Conservation (phyloP, 768 basidiomycete species). For the Suillus weaverae region DNA sequence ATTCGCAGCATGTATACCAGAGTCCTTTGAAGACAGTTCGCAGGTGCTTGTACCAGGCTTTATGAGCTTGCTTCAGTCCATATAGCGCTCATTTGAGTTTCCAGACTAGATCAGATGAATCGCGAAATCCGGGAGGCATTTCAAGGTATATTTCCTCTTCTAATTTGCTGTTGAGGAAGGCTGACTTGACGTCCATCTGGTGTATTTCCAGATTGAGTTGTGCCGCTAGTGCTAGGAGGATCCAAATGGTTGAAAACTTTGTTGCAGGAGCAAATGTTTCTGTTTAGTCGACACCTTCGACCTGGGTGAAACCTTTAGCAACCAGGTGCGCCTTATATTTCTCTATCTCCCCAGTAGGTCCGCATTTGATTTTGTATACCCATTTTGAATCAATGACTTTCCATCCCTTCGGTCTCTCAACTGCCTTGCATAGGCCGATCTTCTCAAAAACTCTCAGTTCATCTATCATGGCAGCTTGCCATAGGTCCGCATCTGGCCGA, state of each 20-base stretch:
- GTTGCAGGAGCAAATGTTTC: conserved; percentile 33
- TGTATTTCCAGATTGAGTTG: conserved; percentile 14
- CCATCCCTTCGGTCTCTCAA: neutral
- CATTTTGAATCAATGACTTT: neutral
- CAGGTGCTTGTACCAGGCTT: conserved; percentile 4
- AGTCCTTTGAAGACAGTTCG: neutral
- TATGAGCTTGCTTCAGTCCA: conserved; percentile 8
- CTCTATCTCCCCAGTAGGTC: conserved; percentile 26
- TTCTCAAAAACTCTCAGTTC: neutral
- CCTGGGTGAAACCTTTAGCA: conserved; percentile 34
- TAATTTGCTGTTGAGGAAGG: conserved; percentile 23
- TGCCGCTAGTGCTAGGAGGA: conserved; percentile 14
- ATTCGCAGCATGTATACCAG: neutral
- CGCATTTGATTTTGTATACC: neutral
- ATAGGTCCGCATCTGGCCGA: conserved; percentile 3
- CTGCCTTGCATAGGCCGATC: conserved; percentile 3
- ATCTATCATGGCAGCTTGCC: neutral
- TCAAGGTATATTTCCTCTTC: conserved; percentile 30
- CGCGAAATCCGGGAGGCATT: conserved; percentile 16
- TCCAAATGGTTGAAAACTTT: conserved; percentile 20
- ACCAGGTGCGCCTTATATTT: conserved; percentile 42
- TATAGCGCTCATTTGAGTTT: neutral
- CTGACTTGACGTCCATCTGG: conserved; percentile 29
- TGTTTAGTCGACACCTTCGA: conserved; percentile 33
- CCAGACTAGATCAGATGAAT: neutral